Evolutionary conservation across 768 basidiomycete species (phyloP), one percentile per base, ranked within the genome.

Genomic region (Mycena amicta): DNA sequence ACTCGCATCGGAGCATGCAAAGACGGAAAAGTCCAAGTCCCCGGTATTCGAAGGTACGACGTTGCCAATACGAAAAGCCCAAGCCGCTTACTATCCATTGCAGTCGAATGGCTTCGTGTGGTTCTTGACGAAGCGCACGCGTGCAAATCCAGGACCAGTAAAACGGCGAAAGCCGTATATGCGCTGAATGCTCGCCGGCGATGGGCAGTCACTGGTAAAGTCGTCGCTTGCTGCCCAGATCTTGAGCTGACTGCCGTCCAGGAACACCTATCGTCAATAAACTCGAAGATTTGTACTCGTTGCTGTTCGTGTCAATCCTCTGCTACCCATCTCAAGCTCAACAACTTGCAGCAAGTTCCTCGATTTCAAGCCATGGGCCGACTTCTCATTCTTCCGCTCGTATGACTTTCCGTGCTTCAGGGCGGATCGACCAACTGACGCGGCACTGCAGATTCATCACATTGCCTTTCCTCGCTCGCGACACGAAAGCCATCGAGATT

Each of bases 181-280:
- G 91, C 91, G 4, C 78, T 98, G 11, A 82, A 80, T 22, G 90
- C 90, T 4, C 80, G 87, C 59, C 77, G 92, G 46, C 81, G 90
- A 62, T 98, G 96, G 96, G 93, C 93, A 3, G 85, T 96, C 27
- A 96, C 93, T 13, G 93, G 89, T 82, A 62, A 22, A 70, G 53
- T 25, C 11, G 49, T 29, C 22, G 5, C 31, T 52, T 27, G 0
- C 5, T 40, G 5, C 5, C 33, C 33, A 4, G 20, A 51, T 41
- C 25, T 16, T 50, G 40, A 41, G 29, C 50, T 59, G 12, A 58
- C 52, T 26, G 20, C 6, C 29, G 50, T 40, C 39, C 54, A 83
- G 89, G 93, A 13, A 98, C 96, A 4, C 96, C 96, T 0, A 98
- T 98, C 58, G 92, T 97, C 55, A 98, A 98, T 70, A 87, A 88